Conservation (phyloP, 139 green algal genomes). For the Chlorella sp. region DNA sequence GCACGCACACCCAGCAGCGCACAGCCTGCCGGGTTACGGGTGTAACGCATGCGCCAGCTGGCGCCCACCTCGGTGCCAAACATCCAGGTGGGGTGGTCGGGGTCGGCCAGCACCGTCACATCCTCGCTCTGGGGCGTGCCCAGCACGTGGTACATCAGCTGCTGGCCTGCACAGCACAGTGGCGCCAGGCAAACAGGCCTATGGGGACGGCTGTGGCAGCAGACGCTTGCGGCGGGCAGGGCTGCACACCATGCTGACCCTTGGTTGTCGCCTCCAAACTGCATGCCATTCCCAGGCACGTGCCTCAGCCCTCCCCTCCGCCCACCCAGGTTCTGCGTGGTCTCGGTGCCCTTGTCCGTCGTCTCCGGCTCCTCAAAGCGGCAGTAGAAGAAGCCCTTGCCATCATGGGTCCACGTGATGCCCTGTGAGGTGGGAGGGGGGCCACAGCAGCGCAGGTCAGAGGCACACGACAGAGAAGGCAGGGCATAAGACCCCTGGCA, state of each 20-base stretch:
- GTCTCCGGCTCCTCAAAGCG: slow-evolving; percentile 50
- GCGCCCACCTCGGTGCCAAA: slow-evolving; percentile 65
- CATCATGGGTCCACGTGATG: slow-evolving; percentile 22
- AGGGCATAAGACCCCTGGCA: no score
- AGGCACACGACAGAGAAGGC: no score
- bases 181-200: no score
- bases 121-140: slow-evolving; percentile 81
- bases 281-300: neutral
- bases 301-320: neutral
- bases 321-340: slow-evolving; percentile 65
- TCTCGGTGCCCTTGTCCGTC: slow-evolving; percentile 85
- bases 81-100: slow-evolving; percentile 78
- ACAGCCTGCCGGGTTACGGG: no score
- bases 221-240: no score
- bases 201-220: no score
- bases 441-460: no score
- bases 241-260: no score
- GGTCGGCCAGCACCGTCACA: slow-evolving; percentile 60
- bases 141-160: slow-evolving; percentile 89
- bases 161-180: no score
- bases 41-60: neutral
- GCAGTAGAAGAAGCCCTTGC: slow-evolving; percentile 94
- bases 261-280: no score
- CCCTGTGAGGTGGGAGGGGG: no score
- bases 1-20: no score